Evolutionary conservation across 2,329 filamentous ascomycete species (phyloP).

Genomic region (Mycosphaerella arachidis): DNA sequence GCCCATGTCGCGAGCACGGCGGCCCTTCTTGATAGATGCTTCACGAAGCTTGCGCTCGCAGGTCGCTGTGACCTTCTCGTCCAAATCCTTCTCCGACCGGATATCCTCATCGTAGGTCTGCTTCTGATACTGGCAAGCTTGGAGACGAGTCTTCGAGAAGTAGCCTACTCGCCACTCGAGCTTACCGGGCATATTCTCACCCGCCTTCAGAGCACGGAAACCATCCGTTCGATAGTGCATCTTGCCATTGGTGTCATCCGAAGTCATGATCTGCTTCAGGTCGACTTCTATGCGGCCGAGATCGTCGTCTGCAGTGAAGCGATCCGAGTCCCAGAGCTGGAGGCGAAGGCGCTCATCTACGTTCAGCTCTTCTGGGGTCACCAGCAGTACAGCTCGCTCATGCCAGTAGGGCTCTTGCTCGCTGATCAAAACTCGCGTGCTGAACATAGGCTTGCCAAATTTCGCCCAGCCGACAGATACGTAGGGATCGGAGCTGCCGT

Average conservation of each 20-base stretch:
- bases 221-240: conserved; percentile 62
- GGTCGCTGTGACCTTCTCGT: conserved; percentile 50
- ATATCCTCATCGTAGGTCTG: conserved; percentile 59
- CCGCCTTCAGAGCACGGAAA: conserved; percentile 60
- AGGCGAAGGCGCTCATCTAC: conserved; percentile 60
- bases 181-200: conserved; percentile 65
- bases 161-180: conserved; percentile 68
- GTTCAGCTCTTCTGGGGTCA: conserved; percentile 67
- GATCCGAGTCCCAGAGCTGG: conserved; percentile 73
- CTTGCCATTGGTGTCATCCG: conserved; percentile 54
- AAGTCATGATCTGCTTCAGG: conserved; percentile 61
- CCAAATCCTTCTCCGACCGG: conserved; percentile 55
- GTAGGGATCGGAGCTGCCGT: conserved; percentile 65
- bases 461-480: conserved; percentile 72
- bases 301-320: conserved; percentile 68
- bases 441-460: conserved; percentile 65
- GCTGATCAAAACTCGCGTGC: conserved; percentile 59
- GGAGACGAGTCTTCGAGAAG: conserved; percentile 62
- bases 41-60: conserved; percentile 64
- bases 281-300: conserved; percentile 67
- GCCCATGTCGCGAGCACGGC: conserved; percentile 27
- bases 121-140: conserved; percentile 55
- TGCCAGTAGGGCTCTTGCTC: conserved; percentile 68
- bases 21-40: conserved; percentile 54
- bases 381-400: conserved; percentile 65